phyloP scores from a whole-genome alignment of 805 yeast species.

The Ogataea trehalophila region DNA sequence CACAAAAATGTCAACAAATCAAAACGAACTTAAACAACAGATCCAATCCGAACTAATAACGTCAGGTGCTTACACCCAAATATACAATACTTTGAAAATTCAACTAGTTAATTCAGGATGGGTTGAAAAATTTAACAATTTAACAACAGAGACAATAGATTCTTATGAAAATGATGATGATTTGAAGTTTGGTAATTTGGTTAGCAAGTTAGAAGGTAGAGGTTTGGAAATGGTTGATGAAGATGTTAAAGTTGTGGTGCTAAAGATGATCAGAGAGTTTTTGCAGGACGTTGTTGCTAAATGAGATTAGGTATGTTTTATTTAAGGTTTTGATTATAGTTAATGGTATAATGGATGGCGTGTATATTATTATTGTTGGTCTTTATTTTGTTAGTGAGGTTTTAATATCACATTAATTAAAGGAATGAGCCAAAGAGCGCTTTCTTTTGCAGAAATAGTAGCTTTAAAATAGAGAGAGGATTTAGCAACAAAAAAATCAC shows the following conservation, averaged over 20 bases:
- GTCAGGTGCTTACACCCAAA: constrained; percentile 77
- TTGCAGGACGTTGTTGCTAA: constrained; percentile 45
- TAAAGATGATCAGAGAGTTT: constrained; percentile 54
- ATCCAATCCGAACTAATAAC: constrained; percentile 68
- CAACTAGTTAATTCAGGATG: constrained; percentile 77
- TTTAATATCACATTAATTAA: too few species aligned
- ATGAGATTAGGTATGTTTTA: neutral
- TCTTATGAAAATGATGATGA: constrained; percentile 19
- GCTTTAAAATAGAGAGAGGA: too few species aligned
- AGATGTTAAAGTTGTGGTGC: constrained; percentile 52
- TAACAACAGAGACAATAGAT: constrained; percentile 45
- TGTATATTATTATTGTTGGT: too few species aligned
- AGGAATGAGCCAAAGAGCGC: too few species aligned
- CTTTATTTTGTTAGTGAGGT: too few species aligned
- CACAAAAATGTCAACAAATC: neutral
- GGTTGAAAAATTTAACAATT: constrained; percentile 66
- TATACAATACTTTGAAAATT: constrained; percentile 57
- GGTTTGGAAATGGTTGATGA: constrained; percentile 71
- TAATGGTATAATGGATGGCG: too few species aligned
- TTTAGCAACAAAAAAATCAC: too few species aligned
- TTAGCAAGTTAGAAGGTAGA: constrained; percentile 51
- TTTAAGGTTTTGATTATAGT: neutral
- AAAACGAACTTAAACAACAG: constrained; percentile 42
- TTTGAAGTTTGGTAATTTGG: constrained; percentile 48
- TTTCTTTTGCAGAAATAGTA: too few species aligned